Evolutionary conservation across 2,329 filamentous ascomycete genomes (phyloP).

Genomic region (Ophiostoma sp.): DNA sequence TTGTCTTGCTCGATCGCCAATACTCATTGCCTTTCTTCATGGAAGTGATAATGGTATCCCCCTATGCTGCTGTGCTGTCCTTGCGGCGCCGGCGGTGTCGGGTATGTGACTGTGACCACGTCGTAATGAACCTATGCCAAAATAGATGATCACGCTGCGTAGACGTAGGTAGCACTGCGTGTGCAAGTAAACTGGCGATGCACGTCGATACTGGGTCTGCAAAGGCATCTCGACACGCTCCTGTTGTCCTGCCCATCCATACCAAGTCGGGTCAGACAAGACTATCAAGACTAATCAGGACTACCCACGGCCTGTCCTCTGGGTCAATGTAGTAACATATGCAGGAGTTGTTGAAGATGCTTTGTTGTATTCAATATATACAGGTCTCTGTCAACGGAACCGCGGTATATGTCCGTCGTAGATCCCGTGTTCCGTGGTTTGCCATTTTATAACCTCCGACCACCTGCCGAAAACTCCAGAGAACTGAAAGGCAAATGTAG

Average conservation of each 20-base stretch:
- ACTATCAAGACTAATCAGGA: too few species aligned
- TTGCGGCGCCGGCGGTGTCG: neutral
- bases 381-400: neutral
- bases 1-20: slow-evolving; percentile 79
- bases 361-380: neutral
- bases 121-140: neutral
- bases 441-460: neutral
- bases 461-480: neutral
- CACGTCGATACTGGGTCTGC: too few species aligned
- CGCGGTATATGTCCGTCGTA: neutral
- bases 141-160: neutral
- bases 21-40: slow-evolving; percentile 29
- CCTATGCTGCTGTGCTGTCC: slow-evolving; percentile 15
- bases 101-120: neutral
- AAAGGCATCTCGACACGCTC: too few species aligned
- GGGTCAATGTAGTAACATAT: too few species aligned
- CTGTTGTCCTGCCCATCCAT: too few species aligned
- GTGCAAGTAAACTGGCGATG: neutral
- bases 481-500: neutral
- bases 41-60: slow-evolving; percentile 27
- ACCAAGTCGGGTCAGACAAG: too few species aligned
- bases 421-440: neutral
- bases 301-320: too few species aligned
- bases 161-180: too few species aligned
- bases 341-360: too few species aligned